Percentiles rank a stretch among this genome's conserved stretches.
Conservation (phyloP, 83 land plant species). For the Picea abies region DNA sequence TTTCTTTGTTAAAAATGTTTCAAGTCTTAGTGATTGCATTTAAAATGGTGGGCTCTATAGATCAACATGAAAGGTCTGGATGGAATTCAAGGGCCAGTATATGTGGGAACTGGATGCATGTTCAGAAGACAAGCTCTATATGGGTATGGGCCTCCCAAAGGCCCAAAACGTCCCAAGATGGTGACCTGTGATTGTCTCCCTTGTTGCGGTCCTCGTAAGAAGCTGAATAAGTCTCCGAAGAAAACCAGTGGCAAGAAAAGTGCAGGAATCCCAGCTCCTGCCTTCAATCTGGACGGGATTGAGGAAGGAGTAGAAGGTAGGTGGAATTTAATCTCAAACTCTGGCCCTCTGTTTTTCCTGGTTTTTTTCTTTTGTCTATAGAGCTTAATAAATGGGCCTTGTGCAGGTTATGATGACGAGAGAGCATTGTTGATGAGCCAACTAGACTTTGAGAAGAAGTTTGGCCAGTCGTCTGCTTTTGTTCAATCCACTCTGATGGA, state of each 20-base stretch:
- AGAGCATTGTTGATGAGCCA: constrained; percentile 46
- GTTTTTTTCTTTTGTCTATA: not conserved
- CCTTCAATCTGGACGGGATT: constrained; percentile 11
- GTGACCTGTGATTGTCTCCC: constrained; percentile 84
- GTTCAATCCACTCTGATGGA: constrained; percentile 56
- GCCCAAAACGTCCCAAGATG: constrained; percentile 73
- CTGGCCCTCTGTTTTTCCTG: not conserved
- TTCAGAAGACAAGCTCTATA: constrained; percentile 71
- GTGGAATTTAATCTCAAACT: not conserved
- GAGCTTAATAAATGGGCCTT: not conserved
- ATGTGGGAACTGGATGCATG: constrained; percentile 81
- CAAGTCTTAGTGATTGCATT: not conserved
- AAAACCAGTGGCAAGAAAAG: not conserved
- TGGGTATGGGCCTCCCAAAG: constrained; percentile 74
- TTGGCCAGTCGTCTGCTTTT: constrained; percentile 58
- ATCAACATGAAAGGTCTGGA: constrained; percentile 83
- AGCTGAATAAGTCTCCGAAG: constrained; percentile 33
- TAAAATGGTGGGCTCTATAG: constrained; percentile 28
- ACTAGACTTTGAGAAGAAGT: constrained; percentile 47
- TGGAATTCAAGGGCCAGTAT: constrained; percentile 78
- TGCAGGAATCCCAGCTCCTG: constrained; percentile 15
- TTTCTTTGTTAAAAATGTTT: not conserved
- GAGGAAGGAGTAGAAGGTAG: constrained; percentile 22
- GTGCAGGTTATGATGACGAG: constrained; percentile 27
- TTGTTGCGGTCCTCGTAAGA: constrained; percentile 65